Evolutionary conservation across 768 basidiomycete genomes (phyloP), one percentile per base, ranked within the genome.

Genomic region (Tricholoma bakamatsutake): DNA sequence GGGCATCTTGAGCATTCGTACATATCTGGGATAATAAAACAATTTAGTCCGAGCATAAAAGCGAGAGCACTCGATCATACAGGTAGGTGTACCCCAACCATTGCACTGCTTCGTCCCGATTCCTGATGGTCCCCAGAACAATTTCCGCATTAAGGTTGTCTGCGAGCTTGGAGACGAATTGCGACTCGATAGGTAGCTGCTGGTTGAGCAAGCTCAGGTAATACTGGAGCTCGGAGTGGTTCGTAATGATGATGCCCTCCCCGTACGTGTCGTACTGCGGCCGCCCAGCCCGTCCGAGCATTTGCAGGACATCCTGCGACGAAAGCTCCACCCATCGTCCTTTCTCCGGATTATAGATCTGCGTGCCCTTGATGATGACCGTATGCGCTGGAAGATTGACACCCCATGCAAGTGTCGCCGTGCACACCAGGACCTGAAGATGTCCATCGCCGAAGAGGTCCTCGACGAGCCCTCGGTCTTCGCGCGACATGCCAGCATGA

Each of bases 331-430:
- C 88, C 97, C 97, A 99, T 4, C 90, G 85, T 17, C 97, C 97
- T 72, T 98, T 97, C 72, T 97, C 95, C 0, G 97, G 97, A 69
- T 97, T 98, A 73, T 98, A 99, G 58, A 98, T 95, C 73, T 98
- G 95, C 0, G 97, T 98, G n/a, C 97, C 97, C 69, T 98, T 99
- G 79, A 99, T 98, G 74, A 98, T 93, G 72, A 98, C 96, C 7
- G 93, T 89, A 61, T 98, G 97, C 1, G 95, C 96, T 3, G 97
- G 97, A 0, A 98, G 75, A 67, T 99, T 99, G 72, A 99, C 96
- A 75, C 96, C 97, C 97, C 97, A 99, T 0, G 97, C 97, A 35
- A 99, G 85, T 2, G 96, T 98, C 4, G 97, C 97, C 0, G 97
- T 99, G 68, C 93, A 97, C 43, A 97, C 93, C 24, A 99, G 78